Percentiles rank a stretch among this genome's conserved stretches.
Conservation (phyloP, 1,284 basidiomycete species). For the Tilletia caries region DNA sequence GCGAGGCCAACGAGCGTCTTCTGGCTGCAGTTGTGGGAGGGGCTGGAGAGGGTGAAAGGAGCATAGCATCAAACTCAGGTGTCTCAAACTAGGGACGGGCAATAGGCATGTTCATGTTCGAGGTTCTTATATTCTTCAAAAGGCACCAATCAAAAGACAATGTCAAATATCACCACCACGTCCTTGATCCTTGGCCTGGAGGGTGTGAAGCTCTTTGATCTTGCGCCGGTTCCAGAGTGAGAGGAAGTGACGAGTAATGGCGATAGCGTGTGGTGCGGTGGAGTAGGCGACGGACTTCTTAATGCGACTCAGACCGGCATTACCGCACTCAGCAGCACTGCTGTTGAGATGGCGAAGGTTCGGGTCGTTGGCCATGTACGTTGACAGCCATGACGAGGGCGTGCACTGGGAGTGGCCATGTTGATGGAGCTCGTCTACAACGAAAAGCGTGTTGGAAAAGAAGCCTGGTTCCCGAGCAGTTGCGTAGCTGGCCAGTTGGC, state of each 20-base stretch:
- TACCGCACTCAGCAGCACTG: not conserved
- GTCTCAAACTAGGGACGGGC: too few species aligned
- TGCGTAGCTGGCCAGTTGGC: not conserved
- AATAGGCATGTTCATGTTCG: not conserved
- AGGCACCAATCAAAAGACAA: not conserved
- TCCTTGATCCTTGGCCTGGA: not conserved
- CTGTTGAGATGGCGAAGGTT: not conserved
- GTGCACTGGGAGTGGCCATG: not conserved
- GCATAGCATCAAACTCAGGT: too few species aligned
- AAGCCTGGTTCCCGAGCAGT: not conserved
- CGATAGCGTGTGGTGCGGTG: not conserved
- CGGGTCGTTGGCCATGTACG: not conserved
- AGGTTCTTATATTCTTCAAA: not conserved
- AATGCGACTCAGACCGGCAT: constrained; percentile 2
- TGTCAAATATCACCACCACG: not conserved
- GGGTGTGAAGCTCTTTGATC: not conserved
- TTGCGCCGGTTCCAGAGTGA: not conserved
- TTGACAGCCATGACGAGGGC: not conserved
- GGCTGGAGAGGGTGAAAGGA: not conserved
- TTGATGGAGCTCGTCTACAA: not conserved
- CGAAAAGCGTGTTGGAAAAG: not conserved
- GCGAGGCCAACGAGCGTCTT: not conserved
- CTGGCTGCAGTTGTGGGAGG: not conserved
- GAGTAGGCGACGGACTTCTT: not conserved
- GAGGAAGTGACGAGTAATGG: not conserved